Base-by-base conservation (phyloP, 2,329 filamentous ascomycete species). In the Pseudogymnoascus sp. region DNA sequence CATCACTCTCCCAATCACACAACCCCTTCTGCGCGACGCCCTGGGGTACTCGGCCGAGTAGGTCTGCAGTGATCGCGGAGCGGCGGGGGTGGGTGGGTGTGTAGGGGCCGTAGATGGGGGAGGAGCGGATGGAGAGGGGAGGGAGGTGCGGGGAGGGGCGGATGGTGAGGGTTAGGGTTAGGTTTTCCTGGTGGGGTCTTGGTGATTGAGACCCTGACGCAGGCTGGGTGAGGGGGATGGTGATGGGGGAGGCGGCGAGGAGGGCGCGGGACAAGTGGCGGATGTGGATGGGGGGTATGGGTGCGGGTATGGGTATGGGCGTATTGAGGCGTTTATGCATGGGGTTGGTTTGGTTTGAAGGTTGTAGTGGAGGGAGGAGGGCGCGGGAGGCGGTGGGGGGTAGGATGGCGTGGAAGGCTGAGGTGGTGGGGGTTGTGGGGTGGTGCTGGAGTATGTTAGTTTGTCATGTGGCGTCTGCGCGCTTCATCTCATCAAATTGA, bases 1-100 rank as follows among this genome's bases (percentile, higher is more conserved):
- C 46, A 61, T 69, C 69, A 4, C 70, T 71, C 18, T 72, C 72
- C 72, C 72, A 74, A 62, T 74, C 72, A 7, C 60, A 44, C 38
- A 74, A 18, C 1, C 71, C 72, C 3, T 63, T 62, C 3, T 62
- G 21, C 4, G 60, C 50, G 16, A 62, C 42, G 36, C 53, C 25
- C 5, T 6, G 10, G 12, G 68, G 66, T 1, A 73, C 40, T 1
- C 63, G 63, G 8, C 64, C 63, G 0, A 61, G 36, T 2, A 74
- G 63, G 7, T 67, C 64, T 2, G 66, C 62, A 2, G 66, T 67
- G 12, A 73, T 68, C 18, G 66, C 66, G 1, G 68, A 71, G 7
- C 42, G 37, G 50, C 50, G 50, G 31, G 25, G 50, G 10, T 50
- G 63, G 2, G 70, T 60, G 1, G 72, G 72, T 2, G 34, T 64